Percentiles rank a stretch among this genome's conserved stretches.
These are phyloP conservation scores for Forsythia suspensa DNA, from an alignment of 257 asterid species.

Conservation along the genomic window DNA sequence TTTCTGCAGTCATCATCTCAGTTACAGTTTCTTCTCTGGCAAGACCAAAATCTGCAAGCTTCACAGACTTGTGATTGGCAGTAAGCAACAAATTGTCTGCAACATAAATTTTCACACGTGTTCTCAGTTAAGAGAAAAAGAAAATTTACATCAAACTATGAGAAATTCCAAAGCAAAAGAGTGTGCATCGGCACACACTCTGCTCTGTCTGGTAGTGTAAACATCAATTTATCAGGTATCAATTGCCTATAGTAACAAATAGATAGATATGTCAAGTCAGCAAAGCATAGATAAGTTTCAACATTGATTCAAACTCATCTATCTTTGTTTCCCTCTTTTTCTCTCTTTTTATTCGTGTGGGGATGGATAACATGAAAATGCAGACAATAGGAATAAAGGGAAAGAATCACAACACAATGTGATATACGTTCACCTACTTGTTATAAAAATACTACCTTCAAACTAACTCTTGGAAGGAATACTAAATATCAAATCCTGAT, in stretches of 20 bases:
- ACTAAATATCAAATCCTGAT: constrained; percentile 11
- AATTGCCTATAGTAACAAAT: background rate
- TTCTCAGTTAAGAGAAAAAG: constrained; percentile 27
- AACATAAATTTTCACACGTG: constrained; percentile 30
- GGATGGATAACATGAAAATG: background rate
- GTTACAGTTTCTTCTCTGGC: constrained; percentile 98
- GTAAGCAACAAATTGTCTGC: constrained; percentile 98
- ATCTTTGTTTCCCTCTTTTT: background rate
- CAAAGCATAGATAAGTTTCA: background rate
- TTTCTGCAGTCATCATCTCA: constrained; percentile 99
- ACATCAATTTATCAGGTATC: constrained; percentile 5
- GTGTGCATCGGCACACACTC: background rate
- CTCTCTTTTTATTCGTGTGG: background rate
- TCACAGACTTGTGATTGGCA: constrained; percentile 81
- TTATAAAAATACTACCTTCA: background rate
- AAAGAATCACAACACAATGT: background rate
- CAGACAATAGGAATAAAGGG: background rate
- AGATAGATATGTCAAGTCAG: background rate
- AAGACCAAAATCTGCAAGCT: constrained; percentile 98
- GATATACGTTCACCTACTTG: constrained; percentile 12
- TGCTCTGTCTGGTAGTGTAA: constrained; percentile 3
- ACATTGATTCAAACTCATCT: background rate
- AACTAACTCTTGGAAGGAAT: constrained; percentile 10
- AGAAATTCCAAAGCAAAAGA: background rate
- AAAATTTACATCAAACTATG: background rate